phyloP scores from a whole-genome alignment of 139 green algal species.

The Medakamo hakoo region DNA sequence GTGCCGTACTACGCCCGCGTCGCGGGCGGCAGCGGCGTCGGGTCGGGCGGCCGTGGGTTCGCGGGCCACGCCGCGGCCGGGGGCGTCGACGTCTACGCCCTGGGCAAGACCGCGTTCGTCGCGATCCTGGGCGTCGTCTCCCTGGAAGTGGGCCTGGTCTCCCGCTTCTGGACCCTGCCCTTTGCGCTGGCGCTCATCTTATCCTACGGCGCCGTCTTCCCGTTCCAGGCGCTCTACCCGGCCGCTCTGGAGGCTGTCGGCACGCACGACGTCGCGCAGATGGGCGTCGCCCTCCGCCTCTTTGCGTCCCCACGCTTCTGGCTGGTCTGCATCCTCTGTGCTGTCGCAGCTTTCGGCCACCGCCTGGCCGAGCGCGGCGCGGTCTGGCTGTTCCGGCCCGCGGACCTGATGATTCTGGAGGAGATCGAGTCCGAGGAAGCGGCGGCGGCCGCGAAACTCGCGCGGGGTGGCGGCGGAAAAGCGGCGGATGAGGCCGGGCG shows the following conservation, averaged over 20 bases:
- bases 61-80: constrained; percentile 11
- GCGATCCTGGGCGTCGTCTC: constrained; percentile 41
- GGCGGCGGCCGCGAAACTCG: neutral
- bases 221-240: constrained; percentile 41
- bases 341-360: constrained; percentile 23
- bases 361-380: constrained; percentile 22
- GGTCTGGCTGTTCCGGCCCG: constrained; percentile 28
- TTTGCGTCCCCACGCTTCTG: constrained; percentile 26
- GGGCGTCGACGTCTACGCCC: constrained; percentile 30
- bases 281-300: constrained; percentile 20
- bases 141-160: constrained; percentile 40
- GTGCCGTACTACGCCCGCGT: constrained; percentile 27
- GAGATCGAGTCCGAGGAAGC: constrained; percentile 16
- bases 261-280: constrained; percentile 28
- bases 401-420: constrained; percentile 28
- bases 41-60: too few species aligned
- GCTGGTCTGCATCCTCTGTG: constrained; percentile 23
- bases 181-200: constrained; percentile 31
- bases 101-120: constrained; percentile 32
- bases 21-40: neutral
- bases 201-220: constrained; percentile 47
- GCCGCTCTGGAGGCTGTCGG: constrained; percentile 21
- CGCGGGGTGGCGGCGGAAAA: neutral
- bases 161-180: constrained; percentile 48
- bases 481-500: too few species aligned